Evolutionary conservation across 768 basidiomycete genomes (phyloP).

Genomic region (Suillus subaureus): DNA sequence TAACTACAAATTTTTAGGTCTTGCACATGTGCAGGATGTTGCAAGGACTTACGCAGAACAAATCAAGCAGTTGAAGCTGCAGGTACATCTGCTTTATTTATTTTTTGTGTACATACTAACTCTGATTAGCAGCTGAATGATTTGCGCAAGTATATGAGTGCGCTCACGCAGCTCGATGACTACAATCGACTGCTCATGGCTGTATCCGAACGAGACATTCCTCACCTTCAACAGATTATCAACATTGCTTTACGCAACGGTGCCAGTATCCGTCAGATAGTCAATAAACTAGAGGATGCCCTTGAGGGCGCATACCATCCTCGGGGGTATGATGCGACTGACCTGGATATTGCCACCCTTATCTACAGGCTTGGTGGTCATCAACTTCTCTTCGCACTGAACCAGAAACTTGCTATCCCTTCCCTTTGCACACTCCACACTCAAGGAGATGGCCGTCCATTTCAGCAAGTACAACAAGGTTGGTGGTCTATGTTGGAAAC

Average conservation of each 20-base stretch:
- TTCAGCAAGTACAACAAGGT: slow-evolving; percentile 13
- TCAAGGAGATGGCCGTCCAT: slow-evolving; percentile 14
- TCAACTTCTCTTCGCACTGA: slow-evolving; percentile 16
- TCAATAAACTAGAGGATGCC: slow-evolving; percentile 11
- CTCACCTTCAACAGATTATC: slow-evolving; percentile 10
- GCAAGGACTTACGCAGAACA: not conserved
- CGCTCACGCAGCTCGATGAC: not conserved
- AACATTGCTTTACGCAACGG: slow-evolving; percentile 11
- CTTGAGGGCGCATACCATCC: not conserved
- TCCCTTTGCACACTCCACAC: slow-evolving; percentile 16
- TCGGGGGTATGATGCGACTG: not conserved
- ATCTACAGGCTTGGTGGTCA: slow-evolving; percentile 12
- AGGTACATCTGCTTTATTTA: not conserved
- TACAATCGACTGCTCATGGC: slow-evolving; percentile 1
- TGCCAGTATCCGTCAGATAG: not conserved
- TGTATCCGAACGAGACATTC: slow-evolving; percentile 2
- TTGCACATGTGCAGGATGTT: not conserved
- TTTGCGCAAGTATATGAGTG: not conserved
- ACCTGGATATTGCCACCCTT: slow-evolving; percentile 14
- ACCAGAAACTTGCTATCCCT: slow-evolving; percentile 12
- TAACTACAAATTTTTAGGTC: not conserved
- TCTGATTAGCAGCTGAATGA: not conserved
- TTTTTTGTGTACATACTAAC: not conserved
- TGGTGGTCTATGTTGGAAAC: slow-evolving; percentile 17
- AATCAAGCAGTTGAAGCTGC: not conserved